phyloP scores from a whole-genome alignment of 352 stramenopile species.

The Phytopythium sindhum region DNA sequence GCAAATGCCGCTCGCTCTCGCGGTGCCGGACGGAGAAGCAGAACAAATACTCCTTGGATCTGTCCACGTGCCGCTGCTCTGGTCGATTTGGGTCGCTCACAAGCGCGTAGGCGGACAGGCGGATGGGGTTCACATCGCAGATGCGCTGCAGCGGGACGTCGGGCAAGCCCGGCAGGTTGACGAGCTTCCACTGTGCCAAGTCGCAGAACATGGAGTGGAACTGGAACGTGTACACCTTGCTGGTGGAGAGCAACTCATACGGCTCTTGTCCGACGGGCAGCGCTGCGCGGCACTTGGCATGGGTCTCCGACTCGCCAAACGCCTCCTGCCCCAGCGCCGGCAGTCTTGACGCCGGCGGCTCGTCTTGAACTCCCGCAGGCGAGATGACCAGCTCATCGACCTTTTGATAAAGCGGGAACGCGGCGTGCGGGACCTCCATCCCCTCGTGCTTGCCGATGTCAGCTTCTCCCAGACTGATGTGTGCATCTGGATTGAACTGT shows the following conservation, averaged over 20 bases:
- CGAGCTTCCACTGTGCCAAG: constrained; percentile 43
- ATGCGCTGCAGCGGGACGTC: constrained; percentile 42
- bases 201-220: constrained; percentile 48
- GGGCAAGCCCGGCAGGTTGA: constrained; percentile 34
- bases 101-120: constrained; percentile 38
- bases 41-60: constrained; percentile 43
- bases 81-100: constrained; percentile 1
- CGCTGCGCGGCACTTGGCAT: constrained; percentile 15
- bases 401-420: constrained; percentile 51
- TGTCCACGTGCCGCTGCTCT: constrained; percentile 12
- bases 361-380: neutral
- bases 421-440: constrained; percentile 35
- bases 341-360: neutral
- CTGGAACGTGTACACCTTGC: constrained; percentile 57
- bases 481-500: constrained; percentile 28
- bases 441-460: neutral
- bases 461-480: constrained; percentile 35
- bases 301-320: constrained; percentile 31
- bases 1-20: neutral
- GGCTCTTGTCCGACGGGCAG: constrained; percentile 17
- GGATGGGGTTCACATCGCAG: constrained; percentile 29
- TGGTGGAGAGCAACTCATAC: constrained; percentile 20
- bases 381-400: constrained; percentile 49
- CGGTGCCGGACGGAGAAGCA: constrained; percentile 44
- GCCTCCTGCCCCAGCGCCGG: constrained; percentile 27